Conservation (phyloP, 306 rosid species). For the Begonia loranthoides region DNA sequence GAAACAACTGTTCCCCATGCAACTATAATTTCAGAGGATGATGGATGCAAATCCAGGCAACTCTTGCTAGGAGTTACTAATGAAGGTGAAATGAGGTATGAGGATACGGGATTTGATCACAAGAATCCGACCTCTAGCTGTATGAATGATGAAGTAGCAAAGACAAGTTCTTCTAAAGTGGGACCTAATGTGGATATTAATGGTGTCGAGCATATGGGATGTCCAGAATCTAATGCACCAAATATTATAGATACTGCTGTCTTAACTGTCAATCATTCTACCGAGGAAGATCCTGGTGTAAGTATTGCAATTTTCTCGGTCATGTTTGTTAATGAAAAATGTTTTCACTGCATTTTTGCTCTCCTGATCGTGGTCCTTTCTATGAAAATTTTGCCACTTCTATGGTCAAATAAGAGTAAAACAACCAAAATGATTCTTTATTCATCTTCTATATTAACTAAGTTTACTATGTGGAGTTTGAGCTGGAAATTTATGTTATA, state of each 20-base stretch:
- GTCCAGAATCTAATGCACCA: constrained; percentile 29
- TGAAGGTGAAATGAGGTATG: constrained; percentile 29
- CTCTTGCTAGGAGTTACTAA: constrained; percentile 19
- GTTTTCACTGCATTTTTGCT: no score
- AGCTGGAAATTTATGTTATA: no score
- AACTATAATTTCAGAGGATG: constrained; percentile 26
- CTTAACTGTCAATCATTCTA: constrained; percentile 22
- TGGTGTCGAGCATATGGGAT: constrained; percentile 26
- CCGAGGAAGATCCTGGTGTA: constrained; percentile 39
- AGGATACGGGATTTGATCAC: constrained; percentile 37
- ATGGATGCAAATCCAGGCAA: constrained; percentile 29
- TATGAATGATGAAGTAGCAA: constrained; percentile 23
- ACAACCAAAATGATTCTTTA: no score
- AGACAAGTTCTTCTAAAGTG: constrained; percentile 22
- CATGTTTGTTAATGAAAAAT: neutral
- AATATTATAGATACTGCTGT: constrained; percentile 27
- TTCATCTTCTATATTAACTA: no score
- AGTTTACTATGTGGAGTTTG: no score
- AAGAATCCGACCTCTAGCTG: constrained; percentile 25
- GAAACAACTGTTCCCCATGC: constrained; percentile 24
- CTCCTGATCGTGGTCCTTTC: no score
- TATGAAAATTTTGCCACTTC: no score
- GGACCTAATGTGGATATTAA: constrained; percentile 35
- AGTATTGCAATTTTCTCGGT: no score
- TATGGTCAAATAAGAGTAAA: no score